phyloP scores from a whole-genome alignment of 2,329 filamentous ascomycete genomes.

The Phialemoniopsis sp. region DNA sequence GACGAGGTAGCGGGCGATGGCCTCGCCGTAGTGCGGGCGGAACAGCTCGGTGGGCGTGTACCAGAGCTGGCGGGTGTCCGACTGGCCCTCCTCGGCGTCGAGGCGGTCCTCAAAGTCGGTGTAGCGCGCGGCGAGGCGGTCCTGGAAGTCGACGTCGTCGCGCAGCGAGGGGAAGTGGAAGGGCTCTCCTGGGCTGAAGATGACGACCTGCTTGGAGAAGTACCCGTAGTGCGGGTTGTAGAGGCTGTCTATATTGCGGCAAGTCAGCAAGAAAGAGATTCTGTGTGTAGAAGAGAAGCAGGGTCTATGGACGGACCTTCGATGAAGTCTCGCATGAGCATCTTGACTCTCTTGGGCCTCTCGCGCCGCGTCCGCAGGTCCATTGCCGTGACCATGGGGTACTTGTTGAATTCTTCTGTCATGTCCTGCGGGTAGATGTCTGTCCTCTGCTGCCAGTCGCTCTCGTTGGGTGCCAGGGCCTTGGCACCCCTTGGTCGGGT shows the following conservation, averaged over 20 bases:
- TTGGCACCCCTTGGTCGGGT: conserved; percentile 16
- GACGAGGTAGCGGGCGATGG: conserved; percentile 92
- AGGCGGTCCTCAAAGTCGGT: conserved; percentile 85
- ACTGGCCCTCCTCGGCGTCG: conserved; percentile 61
- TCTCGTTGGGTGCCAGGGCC: conserved; percentile 45
- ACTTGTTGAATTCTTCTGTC: conserved; percentile 73
- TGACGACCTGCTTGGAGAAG: conserved; percentile 93
- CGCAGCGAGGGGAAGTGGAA: conserved; percentile 81
- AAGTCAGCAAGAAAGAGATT: conserved; percentile 15
- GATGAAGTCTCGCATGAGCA: conserved; percentile 96
- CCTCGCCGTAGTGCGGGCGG: conserved; percentile 92
- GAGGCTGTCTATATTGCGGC: conserved; percentile 64
- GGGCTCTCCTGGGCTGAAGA: conserved; percentile 87
- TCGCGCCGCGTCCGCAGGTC: conserved; percentile 69
- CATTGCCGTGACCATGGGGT: conserved; percentile 80
- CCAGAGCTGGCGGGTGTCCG: conserved; percentile 85
- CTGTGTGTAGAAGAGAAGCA: conserved; percentile 25
- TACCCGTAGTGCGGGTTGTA: conserved; percentile 96
- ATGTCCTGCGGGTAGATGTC: conserved; percentile 73
- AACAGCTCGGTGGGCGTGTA: conserved; percentile 98
- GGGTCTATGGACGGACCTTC: conserved; percentile 72
- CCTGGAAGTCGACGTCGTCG: conserved; percentile 83
- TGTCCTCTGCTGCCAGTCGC: conserved; percentile 81
- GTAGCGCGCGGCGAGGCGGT: conserved; percentile 73
- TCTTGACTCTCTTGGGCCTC: conserved; percentile 84